Conservation (phyloP, 169 alveolate genomes). For the Amoebophrya sp. region DNA sequence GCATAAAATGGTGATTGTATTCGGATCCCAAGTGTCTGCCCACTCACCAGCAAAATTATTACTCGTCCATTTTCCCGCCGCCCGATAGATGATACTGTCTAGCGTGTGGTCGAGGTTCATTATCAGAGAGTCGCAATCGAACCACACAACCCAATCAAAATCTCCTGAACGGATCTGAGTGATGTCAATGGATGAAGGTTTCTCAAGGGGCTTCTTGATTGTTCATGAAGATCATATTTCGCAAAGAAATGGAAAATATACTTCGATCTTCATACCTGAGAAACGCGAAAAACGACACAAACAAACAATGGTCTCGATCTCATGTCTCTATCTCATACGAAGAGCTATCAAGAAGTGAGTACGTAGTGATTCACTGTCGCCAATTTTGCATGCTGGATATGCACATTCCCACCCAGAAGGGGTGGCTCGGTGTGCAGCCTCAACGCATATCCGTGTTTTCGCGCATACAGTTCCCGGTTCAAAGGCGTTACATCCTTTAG, state of each 20-base stretch:
- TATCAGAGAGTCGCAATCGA: conserved; percentile 19
- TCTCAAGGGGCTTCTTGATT: not conserved
- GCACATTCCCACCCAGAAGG: conserved; percentile 29
- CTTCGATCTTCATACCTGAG: too few relatives aligned
- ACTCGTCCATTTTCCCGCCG: not conserved
- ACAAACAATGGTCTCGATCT: too few relatives aligned
- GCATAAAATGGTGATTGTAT: too few relatives aligned
- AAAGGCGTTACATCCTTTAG: conserved; percentile 12
- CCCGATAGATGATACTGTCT: not conserved
- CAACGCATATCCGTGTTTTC: conserved; percentile 21
- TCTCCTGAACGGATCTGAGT: conserved; percentile 2
- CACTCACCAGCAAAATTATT: conserved; percentile 1
- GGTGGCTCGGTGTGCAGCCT: conserved; percentile 30
- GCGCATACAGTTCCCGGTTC: conserved; percentile 20
- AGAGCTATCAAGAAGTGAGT: not conserved
- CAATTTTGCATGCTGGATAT: conserved; percentile 17
- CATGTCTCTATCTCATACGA: too few relatives aligned
- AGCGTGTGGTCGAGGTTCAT: conserved; percentile 27
- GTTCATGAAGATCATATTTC: not conserved
- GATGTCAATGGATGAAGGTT: too few relatives aligned
- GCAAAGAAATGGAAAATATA: too few relatives aligned
- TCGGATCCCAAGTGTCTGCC: conserved; percentile 1
- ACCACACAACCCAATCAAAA: conserved; percentile 32
- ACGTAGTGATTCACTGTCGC: conserved; percentile 26
- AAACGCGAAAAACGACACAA: too few relatives aligned